Evolutionary conservation across 352 stramenopile genomes (phyloP).

Genomic region (Pythium guiyangense): DNA sequence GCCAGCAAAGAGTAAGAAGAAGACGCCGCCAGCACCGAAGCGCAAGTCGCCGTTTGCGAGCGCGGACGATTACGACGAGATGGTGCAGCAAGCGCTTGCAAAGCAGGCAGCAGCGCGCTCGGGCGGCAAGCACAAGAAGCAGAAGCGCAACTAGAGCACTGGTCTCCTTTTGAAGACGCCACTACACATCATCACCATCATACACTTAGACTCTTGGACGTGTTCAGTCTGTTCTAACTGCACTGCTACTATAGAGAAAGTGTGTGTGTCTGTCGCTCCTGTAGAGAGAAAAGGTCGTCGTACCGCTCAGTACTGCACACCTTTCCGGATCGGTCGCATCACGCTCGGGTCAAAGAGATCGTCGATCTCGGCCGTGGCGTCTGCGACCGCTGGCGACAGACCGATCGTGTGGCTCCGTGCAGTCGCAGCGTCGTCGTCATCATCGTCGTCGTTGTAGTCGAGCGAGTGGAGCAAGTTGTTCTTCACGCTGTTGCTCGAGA

Average conservation of each 20-base stretch:
- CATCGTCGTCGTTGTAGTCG: conserved; percentile 20
- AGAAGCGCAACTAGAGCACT: conserved; percentile 16
- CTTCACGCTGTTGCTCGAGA: conserved; percentile 25
- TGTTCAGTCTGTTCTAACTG: too few relatives aligned
- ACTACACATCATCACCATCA: too few relatives aligned
- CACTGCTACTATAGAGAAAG: too few relatives aligned
- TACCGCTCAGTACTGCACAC: conserved; percentile 46
- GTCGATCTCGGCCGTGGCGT: conserved; percentile 27
- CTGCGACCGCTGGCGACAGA: conserved; percentile 3
- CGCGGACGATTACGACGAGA: conserved; percentile 71
- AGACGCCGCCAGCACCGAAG: conserved; percentile 42
- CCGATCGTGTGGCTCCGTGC: conserved; percentile 7
- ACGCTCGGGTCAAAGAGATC: conserved; percentile 46
- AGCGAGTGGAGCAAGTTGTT: conserved; percentile 35
- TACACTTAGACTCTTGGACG: too few relatives aligned
- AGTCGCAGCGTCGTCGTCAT: conserved; percentile 31
- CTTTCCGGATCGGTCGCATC: conserved; percentile 61
- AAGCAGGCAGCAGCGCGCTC: conserved; percentile 34
- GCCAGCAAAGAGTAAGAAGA: conserved; percentile 45
- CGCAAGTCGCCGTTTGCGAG: conserved; percentile 71
- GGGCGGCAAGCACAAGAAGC: conserved; percentile 35
- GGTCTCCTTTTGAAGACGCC: too few relatives aligned
- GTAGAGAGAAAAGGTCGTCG: too few relatives aligned
- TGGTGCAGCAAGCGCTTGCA: conserved; percentile 59
- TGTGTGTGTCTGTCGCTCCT: too few relatives aligned